Conservation (phyloP, 2,329 filamentous ascomycete genomes). For the Aspergillus thermomutatus region DNA sequence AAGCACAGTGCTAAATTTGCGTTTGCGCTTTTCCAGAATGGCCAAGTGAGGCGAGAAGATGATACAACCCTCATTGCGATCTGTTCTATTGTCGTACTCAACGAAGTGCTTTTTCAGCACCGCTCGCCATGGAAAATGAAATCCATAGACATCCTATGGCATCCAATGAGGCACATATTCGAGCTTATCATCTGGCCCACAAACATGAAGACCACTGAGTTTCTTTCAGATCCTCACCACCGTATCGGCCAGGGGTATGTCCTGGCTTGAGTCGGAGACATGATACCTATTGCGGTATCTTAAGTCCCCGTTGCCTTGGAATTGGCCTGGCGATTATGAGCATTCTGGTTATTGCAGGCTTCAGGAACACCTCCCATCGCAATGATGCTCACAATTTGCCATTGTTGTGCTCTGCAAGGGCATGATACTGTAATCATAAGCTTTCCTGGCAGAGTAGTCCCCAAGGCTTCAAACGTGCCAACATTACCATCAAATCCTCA, state of each 20-base stretch:
- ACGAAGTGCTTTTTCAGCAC: not conserved
- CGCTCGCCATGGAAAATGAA: not conserved
- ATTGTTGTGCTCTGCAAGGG: not conserved
- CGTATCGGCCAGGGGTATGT: not conserved
- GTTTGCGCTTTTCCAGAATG: not conserved
- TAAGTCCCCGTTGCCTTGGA: not conserved
- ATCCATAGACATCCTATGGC: too few relatives aligned
- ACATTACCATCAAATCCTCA: not conserved
- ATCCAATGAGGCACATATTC: not conserved
- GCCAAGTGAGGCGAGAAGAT: not conserved
- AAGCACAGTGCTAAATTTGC: not conserved
- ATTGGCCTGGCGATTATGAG: not conserved
- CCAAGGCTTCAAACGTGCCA: not conserved
- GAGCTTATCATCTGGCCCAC: not conserved
- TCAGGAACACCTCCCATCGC: not conserved
- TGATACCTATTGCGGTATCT: not conserved
- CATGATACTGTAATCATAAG: not conserved
- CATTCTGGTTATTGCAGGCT: not conserved
- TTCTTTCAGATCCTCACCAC: not conserved
- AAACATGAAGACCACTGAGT: not conserved
- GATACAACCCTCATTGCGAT: not conserved
- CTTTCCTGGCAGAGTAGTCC: not conserved
- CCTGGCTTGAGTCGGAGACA: not conserved
- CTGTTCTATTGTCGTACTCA: not conserved
- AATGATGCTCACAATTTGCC: not conserved